These are phyloP conservation scores for Emergomyces orientalis DNA, from an alignment of 2,329 filamentous ascomycete genomes.

Conservation along the genomic window DNA sequence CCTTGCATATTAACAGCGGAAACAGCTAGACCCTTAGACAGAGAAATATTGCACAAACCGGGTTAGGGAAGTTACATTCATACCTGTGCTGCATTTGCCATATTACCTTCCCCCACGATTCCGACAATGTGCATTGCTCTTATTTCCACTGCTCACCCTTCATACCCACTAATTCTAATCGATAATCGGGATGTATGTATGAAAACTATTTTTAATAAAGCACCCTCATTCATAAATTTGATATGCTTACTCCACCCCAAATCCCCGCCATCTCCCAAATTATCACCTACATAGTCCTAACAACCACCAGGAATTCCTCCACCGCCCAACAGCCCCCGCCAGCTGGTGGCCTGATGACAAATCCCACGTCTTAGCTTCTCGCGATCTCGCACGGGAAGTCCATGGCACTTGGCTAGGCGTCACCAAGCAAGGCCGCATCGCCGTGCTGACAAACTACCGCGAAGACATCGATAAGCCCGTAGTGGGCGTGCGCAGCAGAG, in stretches of 20 bases:
- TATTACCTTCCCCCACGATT: background rate
- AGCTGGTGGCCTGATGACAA: conserved; percentile 52
- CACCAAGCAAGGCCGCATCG: conserved; percentile 51
- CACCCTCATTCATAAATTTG: background rate
- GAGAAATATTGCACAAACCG: background rate
- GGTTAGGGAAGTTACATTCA: background rate
- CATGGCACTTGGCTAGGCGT: conserved; percentile 58
- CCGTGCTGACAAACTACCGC: conserved; percentile 56
- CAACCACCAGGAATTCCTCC: conserved; percentile 48
- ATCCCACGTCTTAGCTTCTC: conserved; percentile 49
- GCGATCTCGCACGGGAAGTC: conserved; percentile 50
- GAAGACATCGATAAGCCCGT: conserved; percentile 42
- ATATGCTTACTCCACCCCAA: background rate
- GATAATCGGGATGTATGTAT: conserved; percentile 62
- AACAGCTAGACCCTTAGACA: background rate
- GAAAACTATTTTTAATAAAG: background rate
- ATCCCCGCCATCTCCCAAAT: conserved; percentile 9
- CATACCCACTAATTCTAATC: conserved; percentile 64
- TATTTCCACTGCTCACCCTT: conserved; percentile 64
- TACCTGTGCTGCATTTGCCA: background rate
- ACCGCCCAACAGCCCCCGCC: conserved; percentile 50
- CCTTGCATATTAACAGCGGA: background rate
- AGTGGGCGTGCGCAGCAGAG: conserved; percentile 43
- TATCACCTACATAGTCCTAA: conserved; percentile 3
- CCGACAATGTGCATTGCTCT: conserved; percentile 64